Evolutionary conservation across 2,329 filamentous ascomycete genomes (phyloP), one percentile per base, ranked within the genome.

Genomic region (Penicillium hordei): DNA sequence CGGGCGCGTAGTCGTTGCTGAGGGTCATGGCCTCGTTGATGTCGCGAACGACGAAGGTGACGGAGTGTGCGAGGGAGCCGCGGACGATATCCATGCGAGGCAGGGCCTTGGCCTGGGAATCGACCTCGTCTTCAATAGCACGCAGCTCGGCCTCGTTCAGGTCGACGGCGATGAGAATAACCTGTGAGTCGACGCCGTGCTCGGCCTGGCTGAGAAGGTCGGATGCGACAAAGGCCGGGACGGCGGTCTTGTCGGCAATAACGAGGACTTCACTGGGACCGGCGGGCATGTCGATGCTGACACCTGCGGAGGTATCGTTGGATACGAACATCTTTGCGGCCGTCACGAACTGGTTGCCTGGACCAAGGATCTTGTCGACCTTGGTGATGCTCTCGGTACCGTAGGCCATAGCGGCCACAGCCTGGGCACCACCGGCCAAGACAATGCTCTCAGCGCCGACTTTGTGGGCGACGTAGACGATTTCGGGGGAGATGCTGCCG

Each of bases 281-380:
- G 36, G 94, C 94, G 12, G 94, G 94, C 94, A 99, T 99, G 72
- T 99, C 94, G 69, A 99, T 99, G 75, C 91, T 89, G 40, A 97
- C 93, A 23, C 91, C 90, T 13, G 94, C 94, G 59, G 92, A 95
- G 44, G 94, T 97, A 73, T 99, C 94, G 75, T 99, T 99, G 76
- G 89, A 91, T 43, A 99, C 94, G 68, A 93, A 84, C 94, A 99
- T 99, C 84, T 99, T 99, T 52, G 91, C 94, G 0, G 94, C 94
- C 0, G 94, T 99, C 40, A 99, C 94, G 72, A 97, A 99, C 76
- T 97, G 94, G 78, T 99, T 99, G 36, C 94, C 94, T 3, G 94
- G 94, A 0, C 94, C 94, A 13, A 97, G 86, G 67, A 99, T 97
- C 85, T 99, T 99, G 82, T 99, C 94, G 8, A 99, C 94, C 80